Conservation (phyloP, 768 basidiomycete species). For the Lactarius psammicola region DNA sequence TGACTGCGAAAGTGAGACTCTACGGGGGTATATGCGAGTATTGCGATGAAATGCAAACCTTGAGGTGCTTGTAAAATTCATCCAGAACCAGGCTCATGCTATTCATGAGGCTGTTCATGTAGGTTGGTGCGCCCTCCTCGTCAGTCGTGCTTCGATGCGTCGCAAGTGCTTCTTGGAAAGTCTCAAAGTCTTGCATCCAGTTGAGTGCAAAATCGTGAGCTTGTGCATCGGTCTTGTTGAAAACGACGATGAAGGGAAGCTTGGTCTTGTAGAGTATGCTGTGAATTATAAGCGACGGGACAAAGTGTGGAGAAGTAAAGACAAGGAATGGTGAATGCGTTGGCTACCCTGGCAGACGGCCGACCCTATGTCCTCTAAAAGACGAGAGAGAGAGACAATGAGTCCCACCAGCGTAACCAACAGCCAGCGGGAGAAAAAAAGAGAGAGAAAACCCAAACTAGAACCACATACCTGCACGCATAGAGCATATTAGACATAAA, state of each 20-base stretch:
- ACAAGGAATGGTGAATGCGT: background rate
- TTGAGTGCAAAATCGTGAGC: conserved; percentile 89
- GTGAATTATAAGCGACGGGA: background rate
- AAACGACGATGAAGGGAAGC: conserved; percentile 94
- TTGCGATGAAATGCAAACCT: conserved; percentile 48
- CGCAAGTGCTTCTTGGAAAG: conserved; percentile 85
- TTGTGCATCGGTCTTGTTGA: conserved; percentile 97
- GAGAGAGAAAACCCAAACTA: background rate
- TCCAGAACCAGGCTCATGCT: conserved; percentile 98
- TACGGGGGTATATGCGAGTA: background rate
- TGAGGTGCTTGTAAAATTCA: conserved; percentile 96
- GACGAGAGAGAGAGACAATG: too few species aligned
- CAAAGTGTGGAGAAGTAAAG: background rate
- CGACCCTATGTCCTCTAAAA: too few species aligned
- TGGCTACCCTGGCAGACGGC: too few species aligned
- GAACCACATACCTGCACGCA: conserved; percentile 76
- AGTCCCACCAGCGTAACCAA: background rate
- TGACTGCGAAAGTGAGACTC: conserved; percentile 48
- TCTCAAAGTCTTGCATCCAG: conserved; percentile 99
- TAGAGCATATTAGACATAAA: conserved; percentile 99
- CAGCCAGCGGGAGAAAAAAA: too few species aligned
- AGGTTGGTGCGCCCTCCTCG: conserved; percentile 88
- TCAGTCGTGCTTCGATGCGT: conserved; percentile 64
- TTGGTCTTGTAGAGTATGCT: conserved; percentile 98
- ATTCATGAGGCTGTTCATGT: conserved; percentile 99